phyloP scores from a whole-genome alignment of 208 protist species.

The Polymyxa betae region DNA sequence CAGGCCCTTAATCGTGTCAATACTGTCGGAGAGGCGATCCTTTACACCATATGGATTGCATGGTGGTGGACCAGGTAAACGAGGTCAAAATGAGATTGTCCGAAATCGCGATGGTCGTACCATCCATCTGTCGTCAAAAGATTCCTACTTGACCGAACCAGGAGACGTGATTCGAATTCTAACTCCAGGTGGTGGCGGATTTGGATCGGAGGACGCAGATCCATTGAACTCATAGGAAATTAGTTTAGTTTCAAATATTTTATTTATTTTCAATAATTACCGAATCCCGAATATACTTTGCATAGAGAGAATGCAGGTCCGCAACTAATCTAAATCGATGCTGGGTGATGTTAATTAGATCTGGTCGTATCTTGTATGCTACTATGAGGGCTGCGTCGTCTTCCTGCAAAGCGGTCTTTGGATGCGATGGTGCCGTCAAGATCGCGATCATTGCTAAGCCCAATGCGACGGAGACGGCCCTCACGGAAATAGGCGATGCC shows the following conservation, averaged over 20 bases:
- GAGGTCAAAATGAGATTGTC: slow-evolving; percentile 73
- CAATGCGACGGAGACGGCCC: not conserved
- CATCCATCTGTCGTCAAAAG: slow-evolving; percentile 75
- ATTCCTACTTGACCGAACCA: slow-evolving; percentile 60
- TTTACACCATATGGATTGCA: slow-evolving; percentile 80
- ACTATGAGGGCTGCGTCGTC: no score
- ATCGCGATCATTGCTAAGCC: slow-evolving; percentile 29
- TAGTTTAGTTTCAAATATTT: no score
- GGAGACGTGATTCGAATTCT: slow-evolving; percentile 74
- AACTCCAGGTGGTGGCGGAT: slow-evolving; percentile 81
- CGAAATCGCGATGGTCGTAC: slow-evolving; percentile 56
- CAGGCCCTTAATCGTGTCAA: slow-evolving; percentile 42
- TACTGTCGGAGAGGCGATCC: slow-evolving; percentile 87
- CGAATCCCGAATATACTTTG: no score
- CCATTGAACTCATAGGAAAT: no score
- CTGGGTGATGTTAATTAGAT: no score
- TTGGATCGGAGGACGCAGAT: no score
- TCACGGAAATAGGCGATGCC: slow-evolving; percentile 22
- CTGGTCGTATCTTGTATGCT: no score
- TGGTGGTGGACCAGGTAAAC: slow-evolving; percentile 78
- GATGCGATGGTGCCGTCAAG: not conserved
- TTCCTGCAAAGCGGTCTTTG: slow-evolving; percentile 8
- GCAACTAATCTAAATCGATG: no score
- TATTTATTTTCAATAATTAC: no score
- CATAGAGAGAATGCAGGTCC: no score